phyloP scores from a whole-genome alignment of 768 basidiomycete species.

The Pleurotus ostreatus region DNA sequence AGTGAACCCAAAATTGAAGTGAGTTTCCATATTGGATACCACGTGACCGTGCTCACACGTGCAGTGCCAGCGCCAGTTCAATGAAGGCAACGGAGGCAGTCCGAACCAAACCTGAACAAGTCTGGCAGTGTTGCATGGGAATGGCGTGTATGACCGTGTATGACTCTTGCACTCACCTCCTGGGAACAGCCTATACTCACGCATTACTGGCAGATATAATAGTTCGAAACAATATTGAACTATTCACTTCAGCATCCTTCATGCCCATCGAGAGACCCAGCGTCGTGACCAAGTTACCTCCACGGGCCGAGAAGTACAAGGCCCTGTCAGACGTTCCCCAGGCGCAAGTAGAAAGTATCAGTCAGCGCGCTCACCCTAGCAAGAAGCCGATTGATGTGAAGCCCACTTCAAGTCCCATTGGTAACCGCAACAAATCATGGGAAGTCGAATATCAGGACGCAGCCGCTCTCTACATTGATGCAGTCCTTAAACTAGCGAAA shows the following conservation, averaged over 20 bases:
- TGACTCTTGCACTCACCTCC: background rate
- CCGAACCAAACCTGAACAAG: no score
- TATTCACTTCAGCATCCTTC: background rate
- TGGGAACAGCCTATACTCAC: background rate
- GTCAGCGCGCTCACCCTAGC: no score
- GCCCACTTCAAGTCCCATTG: background rate
- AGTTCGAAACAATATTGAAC: background rate
- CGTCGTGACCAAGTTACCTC: background rate
- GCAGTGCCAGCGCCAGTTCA: no score
- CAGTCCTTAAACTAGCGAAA: constrained; percentile 1
- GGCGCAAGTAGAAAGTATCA: background rate
- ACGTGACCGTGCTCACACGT: no score
- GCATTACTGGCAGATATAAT: background rate
- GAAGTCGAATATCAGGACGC: background rate
- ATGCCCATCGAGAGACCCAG: constrained; percentile 1
- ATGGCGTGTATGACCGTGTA: background rate
- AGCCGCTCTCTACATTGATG: constrained; percentile 1
- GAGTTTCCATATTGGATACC: no score
- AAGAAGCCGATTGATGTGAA: no score
- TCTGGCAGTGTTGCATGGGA: no score
- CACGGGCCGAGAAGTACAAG: background rate
- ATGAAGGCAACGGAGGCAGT: no score
- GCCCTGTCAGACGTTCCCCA: background rate
- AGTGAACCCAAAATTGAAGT: no score
- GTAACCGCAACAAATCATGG: background rate